Conservation (phyloP, 2,329 filamentous ascomycete species). For the Colletotrichum viniferum region DNA sequence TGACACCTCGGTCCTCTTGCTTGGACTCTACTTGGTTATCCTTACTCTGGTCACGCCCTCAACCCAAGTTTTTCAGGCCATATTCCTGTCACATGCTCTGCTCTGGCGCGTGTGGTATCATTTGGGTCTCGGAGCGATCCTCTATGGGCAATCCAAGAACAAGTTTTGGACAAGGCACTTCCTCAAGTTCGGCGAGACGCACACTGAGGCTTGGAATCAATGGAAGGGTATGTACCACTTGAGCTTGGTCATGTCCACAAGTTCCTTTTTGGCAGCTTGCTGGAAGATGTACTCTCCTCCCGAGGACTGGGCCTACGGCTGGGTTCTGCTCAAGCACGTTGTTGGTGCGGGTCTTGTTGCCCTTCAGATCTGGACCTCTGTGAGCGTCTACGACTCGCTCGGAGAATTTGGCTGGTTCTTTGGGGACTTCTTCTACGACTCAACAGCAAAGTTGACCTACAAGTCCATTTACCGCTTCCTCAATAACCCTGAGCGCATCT, state of each 20-base stretch:
- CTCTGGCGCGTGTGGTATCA: slow-evolving; percentile 92
- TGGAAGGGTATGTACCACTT: slow-evolving; percentile 98
- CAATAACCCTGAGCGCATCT: slow-evolving; percentile 94
- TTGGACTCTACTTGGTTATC: slow-evolving; percentile 76
- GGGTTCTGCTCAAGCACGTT: slow-evolving; percentile 85
- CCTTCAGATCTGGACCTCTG: slow-evolving; percentile 89
- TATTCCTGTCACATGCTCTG: slow-evolving; percentile 83
- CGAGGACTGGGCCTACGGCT: slow-evolving; percentile 83
- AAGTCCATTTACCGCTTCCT: slow-evolving; percentile 97
- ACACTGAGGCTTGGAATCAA: slow-evolving; percentile 92
- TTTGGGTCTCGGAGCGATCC: slow-evolving; percentile 82
- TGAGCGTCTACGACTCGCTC: slow-evolving; percentile 92
- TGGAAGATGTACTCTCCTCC: slow-evolving; percentile 98
- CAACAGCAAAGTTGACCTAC: slow-evolving; percentile 87
- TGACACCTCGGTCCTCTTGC: slow-evolving; percentile 79
- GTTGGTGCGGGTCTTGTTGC: slow-evolving; percentile 80
- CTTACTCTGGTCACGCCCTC: slow-evolving; percentile 79
- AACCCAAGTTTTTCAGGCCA: slow-evolving; percentile 73
- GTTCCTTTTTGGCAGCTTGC: slow-evolving; percentile 85
- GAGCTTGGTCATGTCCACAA: slow-evolving; percentile 88
- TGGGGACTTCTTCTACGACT: slow-evolving; percentile 97
- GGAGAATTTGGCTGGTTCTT: slow-evolving; percentile 99
- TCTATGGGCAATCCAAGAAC: slow-evolving; percentile 83
- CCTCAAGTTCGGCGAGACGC: slow-evolving; percentile 91
- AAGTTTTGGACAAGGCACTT: slow-evolving; percentile 98